These are phyloP conservation scores for Knoxia roxburghii DNA, from an alignment of 257 asterid genomes.

Conservation along the genomic window DNA sequence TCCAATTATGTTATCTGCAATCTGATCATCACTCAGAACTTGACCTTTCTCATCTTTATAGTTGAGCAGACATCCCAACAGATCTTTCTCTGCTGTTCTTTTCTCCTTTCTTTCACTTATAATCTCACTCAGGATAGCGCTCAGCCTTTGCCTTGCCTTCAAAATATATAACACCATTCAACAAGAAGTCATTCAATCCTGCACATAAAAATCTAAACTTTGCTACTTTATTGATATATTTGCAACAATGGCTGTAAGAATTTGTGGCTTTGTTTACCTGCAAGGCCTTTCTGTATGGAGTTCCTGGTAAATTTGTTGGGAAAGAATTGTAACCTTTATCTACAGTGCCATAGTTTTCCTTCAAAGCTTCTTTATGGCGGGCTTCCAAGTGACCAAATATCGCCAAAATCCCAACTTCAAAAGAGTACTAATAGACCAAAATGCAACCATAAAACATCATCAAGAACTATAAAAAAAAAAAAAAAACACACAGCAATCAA, in stretches of 20 bases:
- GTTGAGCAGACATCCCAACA: slow-evolving; percentile 48
- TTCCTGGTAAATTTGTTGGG: slow-evolving; percentile 59
- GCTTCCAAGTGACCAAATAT: slow-evolving; percentile 57
- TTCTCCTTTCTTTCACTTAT: slow-evolving; percentile 52
- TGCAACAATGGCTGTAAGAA: no score
- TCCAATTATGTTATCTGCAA: slow-evolving; percentile 80
- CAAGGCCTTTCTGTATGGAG: slow-evolving; percentile 45
- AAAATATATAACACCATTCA: background rate
- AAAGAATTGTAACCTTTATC: slow-evolving; percentile 78
- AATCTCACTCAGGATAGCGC: slow-evolving; percentile 43
- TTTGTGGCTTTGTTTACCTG: slow-evolving; percentile 31
- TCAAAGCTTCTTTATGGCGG: slow-evolving; percentile 50
- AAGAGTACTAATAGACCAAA: slow-evolving; percentile 53
- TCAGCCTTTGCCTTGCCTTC: slow-evolving; percentile 77
- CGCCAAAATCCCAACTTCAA: slow-evolving; percentile 67
- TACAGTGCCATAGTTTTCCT: slow-evolving; percentile 48
- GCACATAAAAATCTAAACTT: no score
- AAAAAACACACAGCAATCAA: background rate
- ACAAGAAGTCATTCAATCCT: background rate
- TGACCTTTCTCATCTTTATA: slow-evolving; percentile 38
- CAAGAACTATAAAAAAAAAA: no score
- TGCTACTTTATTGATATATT: background rate
- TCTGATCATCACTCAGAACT: slow-evolving; percentile 51
- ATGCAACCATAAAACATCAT: background rate
- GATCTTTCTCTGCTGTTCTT: slow-evolving; percentile 33